Evolutionary conservation across 164 flowering plant genomes (phyloP).

Genomic region (Santalum album): DNA sequence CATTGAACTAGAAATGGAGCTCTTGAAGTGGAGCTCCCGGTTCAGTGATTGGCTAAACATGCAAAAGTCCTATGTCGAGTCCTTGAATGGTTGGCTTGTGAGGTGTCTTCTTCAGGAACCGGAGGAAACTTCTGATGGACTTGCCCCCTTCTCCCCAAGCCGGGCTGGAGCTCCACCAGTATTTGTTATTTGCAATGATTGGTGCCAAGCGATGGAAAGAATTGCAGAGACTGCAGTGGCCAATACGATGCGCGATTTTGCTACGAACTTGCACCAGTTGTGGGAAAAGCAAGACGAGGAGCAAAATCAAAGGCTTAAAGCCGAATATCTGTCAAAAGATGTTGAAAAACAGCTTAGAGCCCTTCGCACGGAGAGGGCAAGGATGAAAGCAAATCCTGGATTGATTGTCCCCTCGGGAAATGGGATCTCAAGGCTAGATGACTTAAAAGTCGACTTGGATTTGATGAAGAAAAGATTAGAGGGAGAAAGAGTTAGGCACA

Average conservation of each 20-base stretch:
- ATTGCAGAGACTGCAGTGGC: conserved; percentile 51
- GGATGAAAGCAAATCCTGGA: conserved; percentile 24
- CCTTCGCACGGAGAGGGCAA: conserved; percentile 35
- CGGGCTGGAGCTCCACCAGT: conserved; percentile 82
- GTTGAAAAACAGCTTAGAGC: conserved; percentile 47
- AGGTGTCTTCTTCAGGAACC: conserved; percentile 54
- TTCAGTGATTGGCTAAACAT: conserved; percentile 60
- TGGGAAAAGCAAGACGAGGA: conserved; percentile 89
- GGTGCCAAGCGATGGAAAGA: conserved; percentile 67
- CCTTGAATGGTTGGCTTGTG: conserved; percentile 75
- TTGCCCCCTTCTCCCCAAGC: conserved; percentile 79
- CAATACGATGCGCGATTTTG: conserved; percentile 58
- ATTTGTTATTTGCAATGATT: conserved; percentile 79
- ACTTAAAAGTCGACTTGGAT: conserved; percentile 70
- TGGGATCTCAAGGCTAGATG: conserved; percentile 56
- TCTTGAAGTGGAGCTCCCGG: conserved; percentile 55
- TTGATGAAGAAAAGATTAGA: conserved; percentile 55
- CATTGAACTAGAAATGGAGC: conserved; percentile 65
- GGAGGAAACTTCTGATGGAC: conserved; percentile 79
- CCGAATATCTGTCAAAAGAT: conserved; percentile 68
- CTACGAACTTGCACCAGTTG: conserved; percentile 48
- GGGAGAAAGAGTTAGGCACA: conserved; percentile 67
- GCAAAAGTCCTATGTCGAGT: conserved; percentile 62
- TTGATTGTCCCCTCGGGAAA: conserved; percentile 44
- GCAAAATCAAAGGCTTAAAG: conserved; percentile 58